These are phyloP conservation scores for Ustilago cynodontis DNA, from an alignment of 1,284 basidiomycete species.

Conservation along the genomic window DNA sequence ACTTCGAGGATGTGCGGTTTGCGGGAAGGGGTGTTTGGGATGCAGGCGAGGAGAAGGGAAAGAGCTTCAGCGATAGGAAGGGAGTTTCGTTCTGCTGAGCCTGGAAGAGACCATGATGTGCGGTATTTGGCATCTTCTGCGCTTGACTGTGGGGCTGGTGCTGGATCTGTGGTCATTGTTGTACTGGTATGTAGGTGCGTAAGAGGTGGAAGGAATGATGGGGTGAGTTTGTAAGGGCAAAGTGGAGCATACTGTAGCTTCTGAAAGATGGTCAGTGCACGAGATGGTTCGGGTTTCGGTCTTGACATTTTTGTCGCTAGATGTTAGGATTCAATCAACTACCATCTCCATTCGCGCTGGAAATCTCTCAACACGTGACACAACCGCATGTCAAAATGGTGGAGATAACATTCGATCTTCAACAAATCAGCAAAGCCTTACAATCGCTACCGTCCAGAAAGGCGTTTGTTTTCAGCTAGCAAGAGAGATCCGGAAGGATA, in stretches of 20 bases:
- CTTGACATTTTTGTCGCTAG: too few species aligned
- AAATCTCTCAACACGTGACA: conserved; percentile 3
- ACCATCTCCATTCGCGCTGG: neutral
- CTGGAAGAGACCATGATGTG: conserved; percentile 37
- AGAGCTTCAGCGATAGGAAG: conserved; percentile 44
- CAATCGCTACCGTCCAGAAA: too few species aligned
- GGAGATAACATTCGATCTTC: neutral
- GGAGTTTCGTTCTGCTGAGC: conserved; percentile 52
- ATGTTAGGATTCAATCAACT: conserved; percentile 9
- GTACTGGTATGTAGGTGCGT: neutral
- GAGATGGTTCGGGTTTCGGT: conserved; percentile 2
- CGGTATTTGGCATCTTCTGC: conserved; percentile 34
- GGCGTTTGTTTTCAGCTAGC: too few species aligned
- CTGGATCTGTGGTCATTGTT: conserved; percentile 3
- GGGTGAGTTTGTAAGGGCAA: neutral
- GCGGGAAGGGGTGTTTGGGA: conserved; percentile 7
- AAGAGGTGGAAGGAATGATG: neutral
- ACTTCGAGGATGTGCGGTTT: conserved; percentile 41
- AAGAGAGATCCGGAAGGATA: neutral
- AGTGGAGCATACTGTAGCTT: neutral
- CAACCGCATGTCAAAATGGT: neutral
- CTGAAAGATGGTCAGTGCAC: conserved; percentile 14
- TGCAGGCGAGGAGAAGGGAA: conserved; percentile 11
- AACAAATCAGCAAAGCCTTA: neutral
- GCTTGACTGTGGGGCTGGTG: neutral